A percentile compares a stretch with the other conserved stretches of the same genome.
phyloP scores from a whole-genome alignment of 352 stramenopile species.

The Phytopythium montanum region DNA sequence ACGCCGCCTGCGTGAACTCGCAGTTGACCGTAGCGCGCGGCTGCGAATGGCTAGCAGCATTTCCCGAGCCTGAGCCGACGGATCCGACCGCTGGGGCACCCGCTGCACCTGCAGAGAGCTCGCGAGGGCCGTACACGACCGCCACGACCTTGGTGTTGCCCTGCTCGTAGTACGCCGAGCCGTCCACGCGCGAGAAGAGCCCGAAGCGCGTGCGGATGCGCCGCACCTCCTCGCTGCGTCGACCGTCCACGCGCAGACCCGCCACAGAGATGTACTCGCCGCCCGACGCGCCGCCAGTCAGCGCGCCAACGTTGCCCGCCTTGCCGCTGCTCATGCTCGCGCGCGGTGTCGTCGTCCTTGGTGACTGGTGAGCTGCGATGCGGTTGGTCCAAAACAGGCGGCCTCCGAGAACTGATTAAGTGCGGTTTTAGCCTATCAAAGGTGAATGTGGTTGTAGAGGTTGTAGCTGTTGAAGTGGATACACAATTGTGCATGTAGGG shows the following conservation, averaged over 20 bases:
- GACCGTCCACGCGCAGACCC: conserved; percentile 79
- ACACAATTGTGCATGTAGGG: too few species aligned
- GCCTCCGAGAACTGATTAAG: neutral
- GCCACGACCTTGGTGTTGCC: conserved; percentile 90
- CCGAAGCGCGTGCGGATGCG: conserved; percentile 81
- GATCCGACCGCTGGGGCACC: conserved; percentile 31
- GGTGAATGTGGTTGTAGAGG: neutral
- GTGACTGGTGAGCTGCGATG: neutral
- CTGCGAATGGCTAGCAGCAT: conserved; percentile 65
- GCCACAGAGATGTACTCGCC: conserved; percentile 85
- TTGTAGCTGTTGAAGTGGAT: neutral
- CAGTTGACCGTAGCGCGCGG: conserved; percentile 72
- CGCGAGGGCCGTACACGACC: conserved; percentile 83
- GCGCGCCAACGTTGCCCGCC: conserved; percentile 47
- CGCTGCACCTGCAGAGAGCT: conserved; percentile 52
- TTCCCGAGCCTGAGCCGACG: conserved; percentile 56
- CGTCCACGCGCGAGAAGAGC: conserved; percentile 83
- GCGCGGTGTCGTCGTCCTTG: conserved; percentile 5
- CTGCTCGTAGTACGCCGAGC: conserved; percentile 86
- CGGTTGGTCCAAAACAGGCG: neutral
- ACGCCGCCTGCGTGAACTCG: conserved; percentile 87
- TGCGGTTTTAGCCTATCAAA: neutral
- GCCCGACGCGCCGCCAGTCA: conserved; percentile 43
- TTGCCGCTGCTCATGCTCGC: conserved; percentile 52
- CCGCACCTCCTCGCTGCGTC: conserved; percentile 80